phyloP scores from a whole-genome alignment of 768 basidiomycete genomes.

The Naganishia friedmannii region DNA sequence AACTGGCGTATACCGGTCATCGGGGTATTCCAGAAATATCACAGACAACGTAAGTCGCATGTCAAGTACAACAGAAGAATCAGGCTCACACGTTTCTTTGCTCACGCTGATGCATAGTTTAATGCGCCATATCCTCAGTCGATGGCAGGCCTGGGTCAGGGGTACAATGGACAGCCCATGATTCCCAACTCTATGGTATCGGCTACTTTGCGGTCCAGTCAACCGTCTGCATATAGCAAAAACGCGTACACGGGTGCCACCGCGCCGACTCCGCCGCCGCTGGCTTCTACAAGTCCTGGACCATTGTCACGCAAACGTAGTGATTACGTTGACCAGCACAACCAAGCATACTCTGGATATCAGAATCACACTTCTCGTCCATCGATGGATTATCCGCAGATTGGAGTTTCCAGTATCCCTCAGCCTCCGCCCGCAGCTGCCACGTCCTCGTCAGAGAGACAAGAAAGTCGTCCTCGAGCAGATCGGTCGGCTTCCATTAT shows the following conservation, averaged over 20 bases:
- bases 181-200: constrained; percentile 55
- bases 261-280: constrained; percentile 67
- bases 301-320: constrained; percentile 68
- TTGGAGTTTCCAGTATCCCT: constrained; percentile 48
- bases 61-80: neutral
- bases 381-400: constrained; percentile 73
- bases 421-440: constrained; percentile 79
- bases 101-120: constrained; percentile 31
- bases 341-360: constrained; percentile 53
- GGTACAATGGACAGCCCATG: constrained; percentile 38
- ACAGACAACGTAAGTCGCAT: constrained; percentile 41
- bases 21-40: constrained; percentile 45
- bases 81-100: constrained; percentile 29
- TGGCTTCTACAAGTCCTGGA: constrained; percentile 77
- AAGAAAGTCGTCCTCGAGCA: constrained; percentile 62
- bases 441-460: constrained; percentile 66
- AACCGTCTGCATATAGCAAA: constrained; percentile 57
- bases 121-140: constrained; percentile 42
- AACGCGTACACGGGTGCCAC: constrained; percentile 51
- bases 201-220: neutral
- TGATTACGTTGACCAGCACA: constrained; percentile 76
- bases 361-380: constrained; percentile 24
- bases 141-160: constrained; percentile 43
- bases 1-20: constrained; percentile 45
- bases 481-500: constrained; percentile 43